These are phyloP conservation scores for Pseudocercospora pini-densiflorae DNA, from an alignment of 2,329 filamentous ascomycete species.

Conservation along the genomic window DNA sequence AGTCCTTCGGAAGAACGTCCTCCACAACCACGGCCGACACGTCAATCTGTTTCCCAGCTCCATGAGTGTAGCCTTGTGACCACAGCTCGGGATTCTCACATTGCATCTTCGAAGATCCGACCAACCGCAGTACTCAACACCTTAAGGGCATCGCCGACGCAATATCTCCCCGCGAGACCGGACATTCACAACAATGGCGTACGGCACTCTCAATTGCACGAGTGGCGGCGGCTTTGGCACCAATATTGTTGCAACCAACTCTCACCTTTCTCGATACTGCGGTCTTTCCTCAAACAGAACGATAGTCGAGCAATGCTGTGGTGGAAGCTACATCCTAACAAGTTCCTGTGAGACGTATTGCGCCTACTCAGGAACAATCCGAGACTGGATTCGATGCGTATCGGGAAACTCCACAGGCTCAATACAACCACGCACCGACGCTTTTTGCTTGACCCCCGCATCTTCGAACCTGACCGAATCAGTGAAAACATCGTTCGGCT, in stretches of 20 bases:
- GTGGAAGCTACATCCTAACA: background rate
- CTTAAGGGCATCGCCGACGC: background rate
- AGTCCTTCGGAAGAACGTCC: background rate
- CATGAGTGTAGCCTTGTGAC: background rate
- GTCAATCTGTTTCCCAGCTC: background rate
- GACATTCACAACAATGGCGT: background rate
- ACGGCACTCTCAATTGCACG: background rate
- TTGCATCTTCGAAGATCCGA: background rate
- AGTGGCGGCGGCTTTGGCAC: background rate
- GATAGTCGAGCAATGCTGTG: background rate
- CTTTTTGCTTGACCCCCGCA: background rate
- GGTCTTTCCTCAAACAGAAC: background rate
- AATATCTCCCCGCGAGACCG: background rate
- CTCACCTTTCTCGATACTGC: background rate
- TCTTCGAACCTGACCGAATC: background rate
- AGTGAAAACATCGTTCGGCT: background rate
- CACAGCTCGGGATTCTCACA: background rate
- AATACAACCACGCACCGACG: background rate
- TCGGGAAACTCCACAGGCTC: background rate
- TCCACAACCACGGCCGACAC: background rate
- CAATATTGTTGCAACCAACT: background rate
- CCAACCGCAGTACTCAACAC: background rate
- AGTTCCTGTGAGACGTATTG: background rate
- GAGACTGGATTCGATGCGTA: background rate
- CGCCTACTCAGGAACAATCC: background rate